These are phyloP conservation scores for Penicillium sp. DNA, from an alignment of 2,329 filamentous ascomycete genomes.

Conservation along the genomic window DNA sequence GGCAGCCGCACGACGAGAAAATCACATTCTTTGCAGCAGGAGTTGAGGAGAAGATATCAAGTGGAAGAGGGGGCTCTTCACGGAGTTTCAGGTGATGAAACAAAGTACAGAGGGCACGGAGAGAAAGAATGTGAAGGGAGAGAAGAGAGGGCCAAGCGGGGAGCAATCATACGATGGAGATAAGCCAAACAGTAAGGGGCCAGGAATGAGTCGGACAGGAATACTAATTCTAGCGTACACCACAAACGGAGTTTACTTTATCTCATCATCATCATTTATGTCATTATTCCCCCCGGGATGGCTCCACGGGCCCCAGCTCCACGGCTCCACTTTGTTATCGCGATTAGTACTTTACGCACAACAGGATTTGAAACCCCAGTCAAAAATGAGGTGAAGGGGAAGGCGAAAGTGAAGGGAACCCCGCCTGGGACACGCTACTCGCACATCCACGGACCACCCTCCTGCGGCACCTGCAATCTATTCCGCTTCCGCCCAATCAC, in stretches of 20 bases:
- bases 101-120: not conserved
- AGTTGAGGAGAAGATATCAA: not conserved
- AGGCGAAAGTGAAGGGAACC: not conserved
- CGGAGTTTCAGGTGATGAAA: not conserved
- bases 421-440: not conserved
- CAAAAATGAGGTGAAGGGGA: not conserved
- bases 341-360: not conserved
- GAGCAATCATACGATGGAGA: constrained; percentile 12
- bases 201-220: constrained; percentile 3
- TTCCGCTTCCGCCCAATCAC: not conserved
- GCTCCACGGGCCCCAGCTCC: not conserved
- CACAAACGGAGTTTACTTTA: not conserved
- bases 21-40: constrained; percentile 22
- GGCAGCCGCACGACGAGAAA: constrained; percentile 5
- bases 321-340: not conserved
- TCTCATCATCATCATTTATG: constrained; percentile 15
- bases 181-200: constrained; percentile 15
- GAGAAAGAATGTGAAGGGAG: constrained; percentile 8
- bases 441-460: not conserved
- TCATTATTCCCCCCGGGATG: not conserved
- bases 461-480: constrained; percentile 7
- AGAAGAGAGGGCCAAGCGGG: constrained; percentile 1
- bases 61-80: not conserved
- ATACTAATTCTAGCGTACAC: not conserved
- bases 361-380: not conserved